A percentile compares a stretch with the other conserved stretches of the same genome.
Conservation (phyloP, 306 rosid species). For the Trichosanthes truncata region DNA sequence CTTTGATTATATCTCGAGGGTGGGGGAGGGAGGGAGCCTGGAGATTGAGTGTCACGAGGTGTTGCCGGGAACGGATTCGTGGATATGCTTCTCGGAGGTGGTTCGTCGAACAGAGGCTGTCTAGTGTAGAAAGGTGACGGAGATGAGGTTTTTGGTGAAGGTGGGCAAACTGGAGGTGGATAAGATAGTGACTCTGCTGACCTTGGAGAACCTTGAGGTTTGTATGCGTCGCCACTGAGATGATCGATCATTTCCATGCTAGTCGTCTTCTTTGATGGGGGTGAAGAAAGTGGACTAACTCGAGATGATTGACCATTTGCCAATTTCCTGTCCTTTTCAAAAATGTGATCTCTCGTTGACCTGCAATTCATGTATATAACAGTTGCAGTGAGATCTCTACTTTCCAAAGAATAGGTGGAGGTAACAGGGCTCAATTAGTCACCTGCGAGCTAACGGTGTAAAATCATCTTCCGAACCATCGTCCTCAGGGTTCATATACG, state of each 20-base stretch:
- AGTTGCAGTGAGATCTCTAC: background rate
- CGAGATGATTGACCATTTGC: conserved; percentile 31
- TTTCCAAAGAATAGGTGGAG: background rate
- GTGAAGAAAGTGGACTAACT: conserved; percentile 56
- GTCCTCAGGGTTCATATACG: conserved; percentile 73
- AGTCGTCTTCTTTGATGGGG: conserved; percentile 47
- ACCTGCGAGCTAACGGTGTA: conserved; percentile 79
- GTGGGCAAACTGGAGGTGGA: conserved; percentile 19
- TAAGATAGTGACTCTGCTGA: conserved; percentile 29
- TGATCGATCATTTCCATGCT: conserved; percentile 53
- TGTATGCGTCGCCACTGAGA: conserved; percentile 75
- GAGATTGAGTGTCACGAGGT: conserved; percentile 50
- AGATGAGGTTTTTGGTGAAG: conserved; percentile 35
- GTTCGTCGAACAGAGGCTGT: conserved; percentile 52
- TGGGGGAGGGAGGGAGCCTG: conserved; percentile 62
- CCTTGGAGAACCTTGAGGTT: conserved; percentile 30
- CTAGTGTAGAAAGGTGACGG: conserved; percentile 32
- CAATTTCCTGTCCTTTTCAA: conserved; percentile 34
- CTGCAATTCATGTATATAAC: conserved; percentile 25
- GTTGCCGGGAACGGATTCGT: conserved; percentile 47
- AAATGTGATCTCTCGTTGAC: conserved; percentile 44
- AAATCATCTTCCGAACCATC: conserved; percentile 82
- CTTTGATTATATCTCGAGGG: conserved; percentile 71
- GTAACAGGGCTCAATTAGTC: background rate
- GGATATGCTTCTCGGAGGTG: conserved; percentile 37